Percentiles rank a stretch among this genome's conserved stretches.
These are phyloP conservation scores for Phytopythium vexans DNA, from an alignment of 352 stramenopile species.

Conservation along the genomic window DNA sequence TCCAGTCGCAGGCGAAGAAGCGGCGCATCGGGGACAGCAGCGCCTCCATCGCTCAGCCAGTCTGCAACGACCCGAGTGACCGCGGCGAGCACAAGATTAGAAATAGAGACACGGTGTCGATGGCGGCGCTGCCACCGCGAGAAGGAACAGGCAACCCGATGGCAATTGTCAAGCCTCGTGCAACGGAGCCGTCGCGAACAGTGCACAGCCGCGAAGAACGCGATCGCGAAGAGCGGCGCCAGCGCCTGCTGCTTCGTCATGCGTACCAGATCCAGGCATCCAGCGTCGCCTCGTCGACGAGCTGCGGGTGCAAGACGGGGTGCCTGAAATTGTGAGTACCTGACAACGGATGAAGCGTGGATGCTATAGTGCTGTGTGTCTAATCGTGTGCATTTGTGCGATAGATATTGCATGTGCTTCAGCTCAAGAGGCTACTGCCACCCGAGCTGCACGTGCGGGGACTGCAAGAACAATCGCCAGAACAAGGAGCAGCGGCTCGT, in stretches of 20 bases:
- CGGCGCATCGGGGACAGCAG: conserved; percentile 13
- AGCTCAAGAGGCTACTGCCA: conserved; percentile 81
- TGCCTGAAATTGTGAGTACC: conserved; percentile 71
- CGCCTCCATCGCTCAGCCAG: background rate
- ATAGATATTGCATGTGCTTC: conserved; percentile 77
- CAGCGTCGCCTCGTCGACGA: conserved; percentile 67
- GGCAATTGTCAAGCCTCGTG: background rate
- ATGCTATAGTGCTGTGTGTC: conserved; percentile 3
- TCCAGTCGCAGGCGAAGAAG: conserved; percentile 24
- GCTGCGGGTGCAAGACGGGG: conserved; percentile 82
- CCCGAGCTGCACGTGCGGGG: conserved; percentile 54
- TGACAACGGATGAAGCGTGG: background rate
- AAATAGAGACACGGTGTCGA: conserved; percentile 1
- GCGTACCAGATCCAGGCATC: conserved; percentile 71
- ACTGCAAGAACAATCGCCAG: conserved; percentile 67
- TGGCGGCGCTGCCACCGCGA: background rate
- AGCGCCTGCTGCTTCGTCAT: conserved; percentile 45
- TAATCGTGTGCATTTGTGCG: conserved; percentile 6
- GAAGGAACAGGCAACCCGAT: background rate
- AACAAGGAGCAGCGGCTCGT: conserved; percentile 63
- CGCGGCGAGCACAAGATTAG: background rate
- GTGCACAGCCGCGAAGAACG: conserved; percentile 21
- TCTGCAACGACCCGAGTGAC: background rate
- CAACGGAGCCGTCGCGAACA: conserved; percentile 12
- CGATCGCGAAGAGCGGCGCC: conserved; percentile 38